These are phyloP conservation scores for Fomitopsis serialis DNA, from an alignment of 768 basidiomycete species.

Conservation along the genomic window DNA sequence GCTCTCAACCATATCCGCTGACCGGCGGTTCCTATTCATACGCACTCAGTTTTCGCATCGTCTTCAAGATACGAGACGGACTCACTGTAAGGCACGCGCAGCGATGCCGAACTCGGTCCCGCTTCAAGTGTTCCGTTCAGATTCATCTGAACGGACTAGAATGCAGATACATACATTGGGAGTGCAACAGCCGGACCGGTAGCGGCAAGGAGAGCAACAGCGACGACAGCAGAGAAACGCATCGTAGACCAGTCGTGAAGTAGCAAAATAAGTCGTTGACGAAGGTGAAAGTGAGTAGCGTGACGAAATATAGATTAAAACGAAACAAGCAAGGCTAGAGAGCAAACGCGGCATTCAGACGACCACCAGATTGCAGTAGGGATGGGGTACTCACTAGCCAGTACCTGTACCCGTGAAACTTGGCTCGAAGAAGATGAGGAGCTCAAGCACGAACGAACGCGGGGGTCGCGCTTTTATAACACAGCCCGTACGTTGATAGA, in stretches of 20 bases:
- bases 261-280: background rate
- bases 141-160: background rate
- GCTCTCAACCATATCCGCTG: background rate
- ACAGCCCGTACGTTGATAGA: background rate
- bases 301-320: constrained; percentile 1
- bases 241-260: background rate
- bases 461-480: background rate
- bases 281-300: background rate
- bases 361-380: background rate
- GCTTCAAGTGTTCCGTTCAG: background rate
- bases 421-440: constrained; percentile 2
- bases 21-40: background rate
- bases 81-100: background rate
- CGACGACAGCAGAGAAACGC: background rate
- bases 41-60: background rate
- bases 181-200: background rate
- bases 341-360: background rate
- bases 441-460: background rate
- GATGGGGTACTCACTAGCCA: constrained; percentile 1
- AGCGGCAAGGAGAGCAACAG: background rate
- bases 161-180: background rate
- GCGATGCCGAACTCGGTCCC: background rate
- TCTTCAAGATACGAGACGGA: background rate
- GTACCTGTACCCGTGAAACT: constrained; percentile 1
- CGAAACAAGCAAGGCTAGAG: constrained; percentile 1